Percentiles rank a stretch among this genome's conserved stretches.
Evolutionary conservation across 75 land plant genomes (phyloP).

Genomic region (Sequoia sempervirens): DNA sequence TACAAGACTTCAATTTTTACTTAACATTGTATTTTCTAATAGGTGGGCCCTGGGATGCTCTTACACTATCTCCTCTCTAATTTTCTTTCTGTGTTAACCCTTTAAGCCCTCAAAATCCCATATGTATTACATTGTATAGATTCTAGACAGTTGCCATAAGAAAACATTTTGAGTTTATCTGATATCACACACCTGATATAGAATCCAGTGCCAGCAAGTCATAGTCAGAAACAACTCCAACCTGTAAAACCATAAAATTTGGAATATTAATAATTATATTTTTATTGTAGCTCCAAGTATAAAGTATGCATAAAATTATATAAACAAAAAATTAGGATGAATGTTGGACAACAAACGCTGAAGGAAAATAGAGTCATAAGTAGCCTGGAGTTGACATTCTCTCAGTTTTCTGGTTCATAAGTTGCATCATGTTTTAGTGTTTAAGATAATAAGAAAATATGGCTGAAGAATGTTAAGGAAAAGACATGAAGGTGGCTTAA

Average conservation of each 20-base stretch:
- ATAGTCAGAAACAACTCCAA: conserved; percentile 95
- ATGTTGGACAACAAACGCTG: not conserved
- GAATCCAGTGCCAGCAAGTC: conserved; percentile 90
- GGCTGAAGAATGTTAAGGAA: not conserved
- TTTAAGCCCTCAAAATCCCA: not conserved
- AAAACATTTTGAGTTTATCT: not conserved
- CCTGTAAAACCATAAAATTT: conserved; percentile 41
- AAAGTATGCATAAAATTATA: not conserved
- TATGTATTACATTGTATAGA: not conserved
- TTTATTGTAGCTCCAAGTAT: not conserved
- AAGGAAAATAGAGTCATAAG: not conserved
- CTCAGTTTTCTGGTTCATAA: not conserved
- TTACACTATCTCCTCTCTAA: no score
- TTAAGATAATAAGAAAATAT: not conserved
- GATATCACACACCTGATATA: conserved; percentile 63
- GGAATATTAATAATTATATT: not conserved
- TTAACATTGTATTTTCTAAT: no score
- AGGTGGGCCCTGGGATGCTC: no score
- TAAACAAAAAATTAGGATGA: not conserved
- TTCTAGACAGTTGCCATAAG: not conserved
- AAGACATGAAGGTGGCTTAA: not conserved
- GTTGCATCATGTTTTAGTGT: not conserved
- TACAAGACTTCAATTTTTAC: no score
- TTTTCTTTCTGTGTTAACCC: not conserved
- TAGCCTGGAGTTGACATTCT: not conserved